Base-by-base conservation (phyloP, 2,329 filamentous ascomycete genomes). In the Chrysoporthe deuterocubensis region DNA sequence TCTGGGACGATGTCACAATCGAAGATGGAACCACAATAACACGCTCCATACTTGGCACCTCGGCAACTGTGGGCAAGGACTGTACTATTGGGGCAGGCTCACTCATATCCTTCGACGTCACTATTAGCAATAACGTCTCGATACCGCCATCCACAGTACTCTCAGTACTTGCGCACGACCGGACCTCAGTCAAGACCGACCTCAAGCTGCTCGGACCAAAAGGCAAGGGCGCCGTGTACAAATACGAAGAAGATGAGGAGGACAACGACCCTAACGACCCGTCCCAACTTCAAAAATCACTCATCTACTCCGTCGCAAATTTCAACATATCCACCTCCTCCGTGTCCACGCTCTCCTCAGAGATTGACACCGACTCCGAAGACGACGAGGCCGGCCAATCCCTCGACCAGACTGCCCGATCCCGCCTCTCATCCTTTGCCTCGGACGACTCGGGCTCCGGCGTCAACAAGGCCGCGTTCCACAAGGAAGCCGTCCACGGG, bases 1-100 rank as follows among this genome's bases (percentile, higher is more conserved):
- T 99, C 71, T 98, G 95, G 94, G 93, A 97, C 73, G 87, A 94
- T 73, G 89, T 89, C 0, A 86, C 86, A 5, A 88, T 99, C 72
- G 91, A 89, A 1, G 93, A 97, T 75, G 90, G 89, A 26, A 85
- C 90, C 18, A 85, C 85, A 34, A 82, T 99, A 60, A 84, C 86
- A 9, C 86, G 89, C 71, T 90, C 93, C 1, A 88, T 99, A 54
- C 82, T 99, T 65, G 96, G 92, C 4, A 89, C 90, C 73, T 87
- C 88, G 59, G 91, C 86, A 21, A 81, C 85, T 1, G 81, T 99
- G 66, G 94, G 94, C 32, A 90, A 89, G 73, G 85, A 87, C 65
- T 92, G 90, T 74, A 86, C 78, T 7, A 81, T 98, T 69, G 85
- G 89, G 44, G 80, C 87, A 9, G 96, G 95, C 37, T 89, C 90